Percentiles rank a stretch among this genome's conserved stretches.
Evolutionary conservation across 2,329 filamentous ascomycete genomes (phyloP).

Genomic region (Beauveria rudraprayagi): DNA sequence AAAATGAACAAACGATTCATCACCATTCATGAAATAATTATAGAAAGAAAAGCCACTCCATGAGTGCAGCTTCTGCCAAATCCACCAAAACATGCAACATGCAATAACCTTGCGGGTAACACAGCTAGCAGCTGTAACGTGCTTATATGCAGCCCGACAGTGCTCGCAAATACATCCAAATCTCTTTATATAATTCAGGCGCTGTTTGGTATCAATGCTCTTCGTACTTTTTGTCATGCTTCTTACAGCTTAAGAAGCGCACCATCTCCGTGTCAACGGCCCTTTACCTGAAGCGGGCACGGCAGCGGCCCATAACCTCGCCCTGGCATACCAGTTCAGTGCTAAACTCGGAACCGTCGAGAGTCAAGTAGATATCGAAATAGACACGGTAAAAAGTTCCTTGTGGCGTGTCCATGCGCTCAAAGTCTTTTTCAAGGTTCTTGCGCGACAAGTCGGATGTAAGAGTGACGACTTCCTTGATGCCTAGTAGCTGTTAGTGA

Average conservation of each 20-base stretch:
- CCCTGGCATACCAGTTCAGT: conserved; percentile 98
- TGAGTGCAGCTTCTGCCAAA: conserved; percentile 3
- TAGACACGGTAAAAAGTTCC: conserved; percentile 87
- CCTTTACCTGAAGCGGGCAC: conserved; percentile 68
- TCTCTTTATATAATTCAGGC: conserved; percentile 5
- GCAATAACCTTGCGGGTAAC: neutral
- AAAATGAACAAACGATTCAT: conserved; percentile 5
- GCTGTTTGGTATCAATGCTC: conserved; percentile 12
- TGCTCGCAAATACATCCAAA: neutral
- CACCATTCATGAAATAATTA: conserved; percentile 7
- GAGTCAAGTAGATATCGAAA: conserved; percentile 78
- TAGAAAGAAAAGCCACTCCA: conserved; percentile 3
- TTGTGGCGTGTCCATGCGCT: conserved; percentile 97
- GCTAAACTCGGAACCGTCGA: conserved; percentile 96
- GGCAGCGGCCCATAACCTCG: conserved; percentile 96
- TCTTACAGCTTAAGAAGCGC: neutral
- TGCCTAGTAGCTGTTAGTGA: conserved; percentile 52
- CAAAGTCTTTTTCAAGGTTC: conserved; percentile 98
- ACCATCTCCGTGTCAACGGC: neutral
- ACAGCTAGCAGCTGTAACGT: neutral
- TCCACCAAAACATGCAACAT: conserved; percentile 7
- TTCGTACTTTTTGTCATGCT: neutral
- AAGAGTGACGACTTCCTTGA: conserved; percentile 97
- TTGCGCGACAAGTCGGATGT: conserved; percentile 95
- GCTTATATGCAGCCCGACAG: conserved; percentile 1